phyloP scores from a whole-genome alignment of 768 basidiomycete species.

The Pleurotus platypus region DNA sequence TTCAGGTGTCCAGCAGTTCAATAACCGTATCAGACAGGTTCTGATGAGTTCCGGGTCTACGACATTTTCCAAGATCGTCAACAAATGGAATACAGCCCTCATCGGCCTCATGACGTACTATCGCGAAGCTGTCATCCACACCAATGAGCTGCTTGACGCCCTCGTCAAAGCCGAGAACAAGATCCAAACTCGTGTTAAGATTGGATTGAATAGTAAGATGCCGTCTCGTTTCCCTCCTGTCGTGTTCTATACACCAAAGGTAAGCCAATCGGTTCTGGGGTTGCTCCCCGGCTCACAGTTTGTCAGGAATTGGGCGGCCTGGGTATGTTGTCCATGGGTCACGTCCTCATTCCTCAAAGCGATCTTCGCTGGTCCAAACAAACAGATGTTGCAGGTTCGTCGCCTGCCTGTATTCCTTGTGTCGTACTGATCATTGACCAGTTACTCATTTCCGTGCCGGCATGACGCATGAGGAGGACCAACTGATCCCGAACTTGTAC shows the following conservation, averaged over 20 bases:
- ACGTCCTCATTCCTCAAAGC: constrained; percentile 96
- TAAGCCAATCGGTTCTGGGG: constrained; percentile 15
- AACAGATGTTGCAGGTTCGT: constrained; percentile 83
- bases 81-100: constrained; percentile 95
- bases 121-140: constrained; percentile 96
- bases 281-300: constrained; percentile 2
- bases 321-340: constrained; percentile 99
- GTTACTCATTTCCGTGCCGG: constrained; percentile 99
- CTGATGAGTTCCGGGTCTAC: constrained; percentile 99
- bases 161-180: constrained; percentile 99
- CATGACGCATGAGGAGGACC: constrained; percentile 94
- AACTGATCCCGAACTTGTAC: constrained; percentile 95
- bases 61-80: constrained; percentile 98
- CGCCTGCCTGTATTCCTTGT: background rate
- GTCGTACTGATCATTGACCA: constrained; percentile 18
- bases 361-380: constrained; percentile 98
- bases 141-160: constrained; percentile 92
- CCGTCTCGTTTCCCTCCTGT: constrained; percentile 98
- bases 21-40: constrained; percentile 94
- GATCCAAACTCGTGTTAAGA: constrained; percentile 99
- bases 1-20: constrained; percentile 89
- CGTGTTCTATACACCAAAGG: constrained; percentile 94
- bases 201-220: constrained; percentile 99
- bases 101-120: constrained; percentile 98
- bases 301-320: constrained; percentile 88